Evolutionary conservation across 805 yeast genomes (phyloP).

Genomic region (Sugiyamaella valdiviana): DNA sequence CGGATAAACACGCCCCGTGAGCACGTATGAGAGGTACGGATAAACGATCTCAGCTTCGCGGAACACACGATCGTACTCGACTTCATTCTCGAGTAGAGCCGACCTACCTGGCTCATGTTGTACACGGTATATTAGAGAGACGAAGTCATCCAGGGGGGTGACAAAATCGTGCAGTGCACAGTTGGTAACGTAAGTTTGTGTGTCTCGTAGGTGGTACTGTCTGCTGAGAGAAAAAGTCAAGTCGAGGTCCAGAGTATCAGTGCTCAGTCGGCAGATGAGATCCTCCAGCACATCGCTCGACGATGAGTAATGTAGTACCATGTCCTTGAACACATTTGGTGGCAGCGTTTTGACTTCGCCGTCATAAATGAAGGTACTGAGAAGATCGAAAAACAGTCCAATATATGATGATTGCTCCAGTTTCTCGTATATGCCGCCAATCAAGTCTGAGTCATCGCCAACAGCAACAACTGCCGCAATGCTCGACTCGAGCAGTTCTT

Average conservation of each 20-base stretch:
- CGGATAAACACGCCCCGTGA: conserved; percentile 80
- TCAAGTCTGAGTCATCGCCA: conserved; percentile 27
- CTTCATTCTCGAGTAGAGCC: conserved; percentile 6
- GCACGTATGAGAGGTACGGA: conserved; percentile 58
- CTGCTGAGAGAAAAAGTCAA: conserved; percentile 59
- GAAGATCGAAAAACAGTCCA: conserved; percentile 42
- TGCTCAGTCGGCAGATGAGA: conserved; percentile 62
- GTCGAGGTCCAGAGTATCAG: conserved; percentile 69
- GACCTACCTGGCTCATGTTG: not conserved
- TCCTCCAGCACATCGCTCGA: conserved; percentile 54
- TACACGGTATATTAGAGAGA: conserved; percentile 29
- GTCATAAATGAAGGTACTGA: conserved; percentile 48
- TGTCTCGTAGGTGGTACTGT: conserved; percentile 50
- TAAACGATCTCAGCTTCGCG: conserved; percentile 36
- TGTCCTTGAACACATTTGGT: conserved; percentile 54
- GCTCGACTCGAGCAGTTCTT: conserved; percentile 33
- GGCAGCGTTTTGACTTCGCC: conserved; percentile 47
- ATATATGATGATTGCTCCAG: conserved; percentile 33
- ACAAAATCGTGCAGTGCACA: conserved; percentile 59
- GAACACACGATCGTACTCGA: conserved; percentile 20
- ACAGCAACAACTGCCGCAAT: conserved; percentile 40
- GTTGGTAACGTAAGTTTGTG: conserved; percentile 67
- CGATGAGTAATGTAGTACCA: conserved; percentile 44
- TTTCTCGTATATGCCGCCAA: conserved; percentile 41
- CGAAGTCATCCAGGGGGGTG: conserved; percentile 62